Conservation (phyloP, 352 stramenopile genomes). For the Pythium rhizo-oryzae region DNA sequence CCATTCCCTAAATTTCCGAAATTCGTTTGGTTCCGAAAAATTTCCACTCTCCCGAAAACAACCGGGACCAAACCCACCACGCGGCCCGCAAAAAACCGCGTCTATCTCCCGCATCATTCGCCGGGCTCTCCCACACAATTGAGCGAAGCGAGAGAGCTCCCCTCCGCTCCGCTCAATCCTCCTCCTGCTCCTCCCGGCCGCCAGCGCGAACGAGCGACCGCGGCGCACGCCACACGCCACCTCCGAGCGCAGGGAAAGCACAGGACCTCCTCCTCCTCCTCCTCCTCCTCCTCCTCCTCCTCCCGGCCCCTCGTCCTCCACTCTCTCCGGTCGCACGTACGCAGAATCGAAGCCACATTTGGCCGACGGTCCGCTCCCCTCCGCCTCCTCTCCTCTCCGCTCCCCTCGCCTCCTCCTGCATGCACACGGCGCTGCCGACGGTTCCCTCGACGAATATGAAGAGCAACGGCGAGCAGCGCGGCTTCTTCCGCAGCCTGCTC, state of each 20-base stretch:
- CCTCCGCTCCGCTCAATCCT: background rate
- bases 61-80: background rate
- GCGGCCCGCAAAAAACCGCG: background rate
- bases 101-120: slow-evolving; percentile 24
- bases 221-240: slow-evolving; percentile 4
- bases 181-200: slow-evolving; percentile 1
- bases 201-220: slow-evolving; percentile 17
- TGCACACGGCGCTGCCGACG: slow-evolving; percentile 4
- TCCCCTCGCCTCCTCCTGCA: slow-evolving; percentile 11
- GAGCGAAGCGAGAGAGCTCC: slow-evolving; percentile 7
- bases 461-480: slow-evolving; percentile 28
- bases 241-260: background rate
- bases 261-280: background rate
- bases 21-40: slow-evolving; percentile 15
- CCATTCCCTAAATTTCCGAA: slow-evolving; percentile 23
- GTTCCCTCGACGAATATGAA: slow-evolving; percentile 24
- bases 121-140: slow-evolving; percentile 19
- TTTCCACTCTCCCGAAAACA: background rate
- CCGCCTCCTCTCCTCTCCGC: background rate
- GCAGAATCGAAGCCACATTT: background rate
- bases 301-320: too few species aligned
- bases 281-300: background rate
- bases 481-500: slow-evolving; percentile 37
- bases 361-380: background rate
- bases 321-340: background rate